These are phyloP conservation scores for Colletotrichum sp. DNA, from an alignment of 2,329 filamentous ascomycete genomes.

Conservation along the genomic window DNA sequence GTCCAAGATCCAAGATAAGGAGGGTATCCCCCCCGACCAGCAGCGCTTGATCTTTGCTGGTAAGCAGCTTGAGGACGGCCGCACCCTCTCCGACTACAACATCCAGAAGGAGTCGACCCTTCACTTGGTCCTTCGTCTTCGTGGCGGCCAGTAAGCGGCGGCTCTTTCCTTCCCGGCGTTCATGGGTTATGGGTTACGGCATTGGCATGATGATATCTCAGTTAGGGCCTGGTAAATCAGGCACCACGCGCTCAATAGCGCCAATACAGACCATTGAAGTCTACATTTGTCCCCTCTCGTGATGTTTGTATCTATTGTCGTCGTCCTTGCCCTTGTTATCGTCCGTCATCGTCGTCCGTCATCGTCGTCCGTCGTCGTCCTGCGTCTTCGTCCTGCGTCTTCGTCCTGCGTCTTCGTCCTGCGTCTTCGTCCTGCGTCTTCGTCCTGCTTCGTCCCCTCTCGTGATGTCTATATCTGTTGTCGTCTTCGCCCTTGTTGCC, in stretches of 20 bases:
- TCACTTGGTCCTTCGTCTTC: slow-evolving; percentile 75
- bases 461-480: not conserved
- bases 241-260: slow-evolving; percentile 10
- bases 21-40: slow-evolving; percentile 94
- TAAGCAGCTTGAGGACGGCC: slow-evolving; percentile 95
- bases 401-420: not conserved
- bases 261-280: slow-evolving; percentile 22
- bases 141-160: slow-evolving; percentile 62
- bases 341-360: not conserved
- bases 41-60: slow-evolving; percentile 96
- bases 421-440: not conserved
- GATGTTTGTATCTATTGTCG: not conserved
- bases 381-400: no score
- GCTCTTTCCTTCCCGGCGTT: not conserved
- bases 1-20: slow-evolving; percentile 97
- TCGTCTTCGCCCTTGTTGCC: not conserved
- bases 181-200: slow-evolving; percentile 22
- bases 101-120: slow-evolving; percentile 93
- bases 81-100: slow-evolving; percentile 91
- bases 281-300: not conserved
- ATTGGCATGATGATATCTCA: slow-evolving; percentile 20
- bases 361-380: not conserved
- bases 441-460: not conserved
- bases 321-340: not conserved
- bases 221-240: slow-evolving; percentile 9